phyloP scores from a whole-genome alignment of 2,329 filamentous ascomycete species.

The Fusarium metavorans region DNA sequence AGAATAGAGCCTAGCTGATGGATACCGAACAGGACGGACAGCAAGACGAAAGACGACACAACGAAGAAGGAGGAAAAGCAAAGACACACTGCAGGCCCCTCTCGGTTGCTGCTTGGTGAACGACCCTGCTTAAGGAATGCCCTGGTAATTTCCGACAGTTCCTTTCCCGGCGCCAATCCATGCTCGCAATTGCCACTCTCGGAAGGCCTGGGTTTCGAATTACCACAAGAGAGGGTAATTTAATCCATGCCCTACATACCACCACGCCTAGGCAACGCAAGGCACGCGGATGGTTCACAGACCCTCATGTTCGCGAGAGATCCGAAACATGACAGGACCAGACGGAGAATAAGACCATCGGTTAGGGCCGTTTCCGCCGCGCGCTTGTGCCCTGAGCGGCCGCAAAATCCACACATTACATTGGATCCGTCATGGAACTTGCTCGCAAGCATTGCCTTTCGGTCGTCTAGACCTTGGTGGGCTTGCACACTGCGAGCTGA shows the following conservation, averaged over 20 bases:
- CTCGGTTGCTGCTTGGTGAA: not conserved
- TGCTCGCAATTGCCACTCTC: conserved; percentile 24
- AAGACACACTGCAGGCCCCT: not conserved
- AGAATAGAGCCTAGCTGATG: not conserved
- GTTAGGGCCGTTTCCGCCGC: conserved; percentile 11
- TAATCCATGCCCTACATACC: not conserved
- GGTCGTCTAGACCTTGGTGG: not conserved
- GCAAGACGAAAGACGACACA: not conserved
- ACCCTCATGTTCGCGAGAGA: conserved; percentile 14
- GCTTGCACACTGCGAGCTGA: conserved; percentile 32
- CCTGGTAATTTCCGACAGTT: conserved; percentile 31
- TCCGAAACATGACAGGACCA: conserved; percentile 16
- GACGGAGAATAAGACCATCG: conserved; percentile 4
- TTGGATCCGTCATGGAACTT: not conserved
- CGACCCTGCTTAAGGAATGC: not conserved
- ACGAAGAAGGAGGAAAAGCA: not conserved
- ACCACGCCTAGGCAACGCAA: not conserved
- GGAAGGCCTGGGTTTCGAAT: conserved; percentile 27
- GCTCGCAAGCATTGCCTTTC: not conserved
- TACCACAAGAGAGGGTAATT: conserved; percentile 9
- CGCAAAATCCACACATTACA: not conserved
- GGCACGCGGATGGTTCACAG: conserved; percentile 5
- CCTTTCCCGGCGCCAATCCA: conserved; percentile 12
- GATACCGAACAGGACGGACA: not conserved
- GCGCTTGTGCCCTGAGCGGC: conserved; percentile 1